Base-by-base conservation (phyloP, 1,139 yeast species). In the Blastobotrys illinoisensis region DNA sequence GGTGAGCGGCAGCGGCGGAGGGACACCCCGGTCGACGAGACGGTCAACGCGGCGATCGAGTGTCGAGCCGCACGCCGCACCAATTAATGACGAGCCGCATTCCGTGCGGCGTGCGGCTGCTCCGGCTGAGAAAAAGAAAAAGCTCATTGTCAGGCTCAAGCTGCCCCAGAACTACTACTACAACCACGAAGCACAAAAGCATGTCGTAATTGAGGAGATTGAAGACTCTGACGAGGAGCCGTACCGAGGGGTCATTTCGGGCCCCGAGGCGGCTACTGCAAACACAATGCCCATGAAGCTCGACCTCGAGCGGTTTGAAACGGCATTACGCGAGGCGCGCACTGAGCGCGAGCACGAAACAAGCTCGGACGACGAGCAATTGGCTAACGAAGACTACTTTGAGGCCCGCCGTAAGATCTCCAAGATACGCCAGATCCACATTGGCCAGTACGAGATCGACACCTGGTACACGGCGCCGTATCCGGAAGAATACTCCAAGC, bases 391-490 rank as follows among this genome's bases (percentile, higher is more conserved):
- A 6, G 32, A 20, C 21, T 28, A 21, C 11, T 16, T 11, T 16
- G 19, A 24, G 44, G 48, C 51, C 9, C 44, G 36, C n/a, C 54
- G 48, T n/a, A 52, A 52, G 19, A 51, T 52, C n/a, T 74, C 77
- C 46, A 74, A 76, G 54, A 74, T 80, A 44, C 74, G 74, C 50
- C 76, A 74, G 50, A 85, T 91, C 23, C 86, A 83, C 61, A 83
- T 91, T 60, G 80, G 90, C 43, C 79, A 79, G 52, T 81, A 71
- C 66, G 91, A 85, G 67, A 88, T 91, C 24, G 86, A 85, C 58
- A 88, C 97, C 0, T 89, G 98, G 97, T 90, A 88, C 68, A 81
- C 88, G 3, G 86, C 97, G 0, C 98, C 98, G 0, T 93, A 88
- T 66, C 97, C 99, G 0, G 90, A 87, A 59, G 96, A 89, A 65